Evolutionary conservation across 2,329 filamentous ascomycete genomes (phyloP), one percentile per base, ranked within the genome.

Genomic region (Lachnellula cervina): DNA sequence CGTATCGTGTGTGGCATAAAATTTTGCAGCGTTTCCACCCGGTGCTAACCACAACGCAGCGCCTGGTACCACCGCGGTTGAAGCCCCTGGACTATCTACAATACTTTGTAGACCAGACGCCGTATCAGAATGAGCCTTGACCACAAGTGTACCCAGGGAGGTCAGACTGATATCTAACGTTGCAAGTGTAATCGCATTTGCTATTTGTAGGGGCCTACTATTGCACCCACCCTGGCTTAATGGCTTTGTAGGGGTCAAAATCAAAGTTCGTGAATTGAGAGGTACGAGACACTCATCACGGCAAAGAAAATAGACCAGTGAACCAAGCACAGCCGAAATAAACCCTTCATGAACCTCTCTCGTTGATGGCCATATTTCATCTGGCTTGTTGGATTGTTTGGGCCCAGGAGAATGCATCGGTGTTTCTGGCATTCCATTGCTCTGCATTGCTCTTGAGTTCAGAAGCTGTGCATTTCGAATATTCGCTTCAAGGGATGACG

Each of bases 261-360:
- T 62, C 53, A 71, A 55, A 38, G 69, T 71, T 49, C 68, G 64
- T 16, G 69, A 64, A 59, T 69, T 71, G 25, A 71, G 56, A 34
- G 68, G 67, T 48, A 70, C 62, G 46, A 64, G 68, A 16, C 61
- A 59, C 44, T 68, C 59, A 44, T 68, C 66, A 46, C 62, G 64
- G 52, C 68, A 69, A 48, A 71, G 67, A 48, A 63, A 60, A 58
- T 65, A 68, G 3, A 66, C 58, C 25, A 71, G 56, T 19, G 67
- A 67, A 19, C 63, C 64, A 28, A 70, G 63, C 19, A 70, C 66
- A 13, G 69, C 64, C 46, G 69, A 69, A 47, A 71, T 65, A 40
- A 71, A 69, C 16, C 60, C 57, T 49, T 70, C 68, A 51, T 71
- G 66, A 5, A 70, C 62, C 32, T 67, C 62, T 52, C 62, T 69